Evolutionary conservation across 1,139 yeast genomes (phyloP).

Genomic region (Debaryomyces psychrophilus): DNA sequence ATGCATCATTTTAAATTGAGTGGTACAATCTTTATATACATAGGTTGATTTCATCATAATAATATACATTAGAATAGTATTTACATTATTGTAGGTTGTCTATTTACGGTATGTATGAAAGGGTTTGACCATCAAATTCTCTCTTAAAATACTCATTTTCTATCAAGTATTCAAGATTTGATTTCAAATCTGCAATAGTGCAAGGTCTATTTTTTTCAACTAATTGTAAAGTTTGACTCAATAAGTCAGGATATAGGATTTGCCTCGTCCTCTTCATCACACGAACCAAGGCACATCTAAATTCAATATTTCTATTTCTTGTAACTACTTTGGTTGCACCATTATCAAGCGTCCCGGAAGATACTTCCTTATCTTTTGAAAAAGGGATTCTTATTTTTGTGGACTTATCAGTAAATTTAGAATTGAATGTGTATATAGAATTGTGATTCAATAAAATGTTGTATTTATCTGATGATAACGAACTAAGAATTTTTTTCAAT

Average conservation of each 20-base stretch:
- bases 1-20: conserved; percentile 2
- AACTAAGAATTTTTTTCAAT: conserved; percentile 30
- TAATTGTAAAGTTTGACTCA: conserved; percentile 27
- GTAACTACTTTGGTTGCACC: conserved; percentile 16
- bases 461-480: conserved; percentile 35
- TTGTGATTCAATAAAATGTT: conserved; percentile 25
- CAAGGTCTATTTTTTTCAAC: conserved; percentile 33
- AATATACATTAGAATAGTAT: conserved; percentile 7
- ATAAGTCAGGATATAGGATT: conserved; percentile 27
- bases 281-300: conserved; percentile 32
- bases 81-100: conserved; percentile 2
- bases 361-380: conserved; percentile 28
- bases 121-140: conserved; percentile 24
- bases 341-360: conserved; percentile 5
- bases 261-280: conserved; percentile 35
- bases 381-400: conserved; percentile 37
- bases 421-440: conserved; percentile 26
- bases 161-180: conserved; percentile 37
- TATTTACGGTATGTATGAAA: conserved; percentile 37
- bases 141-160: conserved; percentile 36
- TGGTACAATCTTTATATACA: not conserved
- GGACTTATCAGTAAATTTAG: conserved; percentile 32
- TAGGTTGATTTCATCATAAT: not conserved
- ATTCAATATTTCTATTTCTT: conserved; percentile 33
- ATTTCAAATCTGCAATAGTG: conserved; percentile 33